Percentiles rank a stretch among this genome's conserved stretches.
phyloP scores from a whole-genome alignment of 176 grass and related monocot species.

The Carex scoparia region DNA sequence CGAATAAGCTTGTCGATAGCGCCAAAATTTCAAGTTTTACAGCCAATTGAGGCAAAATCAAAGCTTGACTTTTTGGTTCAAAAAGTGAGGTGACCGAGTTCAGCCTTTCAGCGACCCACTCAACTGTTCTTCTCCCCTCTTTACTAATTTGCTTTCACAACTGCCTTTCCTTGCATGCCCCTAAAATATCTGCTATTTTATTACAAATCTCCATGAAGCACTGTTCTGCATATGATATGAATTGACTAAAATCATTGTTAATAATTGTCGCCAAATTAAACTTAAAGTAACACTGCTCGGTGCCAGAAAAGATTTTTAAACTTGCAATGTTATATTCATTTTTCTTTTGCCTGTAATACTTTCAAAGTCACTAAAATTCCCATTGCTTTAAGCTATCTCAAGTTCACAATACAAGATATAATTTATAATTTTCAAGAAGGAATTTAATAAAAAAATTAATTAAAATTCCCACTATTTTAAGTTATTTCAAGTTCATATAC shows the following conservation, averaged over 20 bases:
- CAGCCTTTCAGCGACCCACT: constrained; percentile 30
- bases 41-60: constrained; percentile 16
- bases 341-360: not conserved
- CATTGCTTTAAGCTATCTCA: no score
- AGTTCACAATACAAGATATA: no score
- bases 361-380: not conserved
- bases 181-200: not conserved
- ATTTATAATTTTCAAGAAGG: no score
- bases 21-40: constrained; percentile 7
- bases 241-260: not conserved
- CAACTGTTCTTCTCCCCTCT: not conserved
- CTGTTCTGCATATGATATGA: not conserved
- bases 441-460: no score
- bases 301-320: not conserved
- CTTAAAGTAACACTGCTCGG: not conserved
- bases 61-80: constrained; percentile 34
- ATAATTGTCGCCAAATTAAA: not conserved
- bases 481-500: no score
- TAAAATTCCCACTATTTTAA: no score
- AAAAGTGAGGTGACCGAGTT: constrained; percentile 29
- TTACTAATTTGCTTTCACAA: constrained; percentile 10
- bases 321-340: not conserved
- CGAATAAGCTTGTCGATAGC: not conserved
- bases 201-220: not conserved
- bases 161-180: not conserved